A percentile compares a stretch with the other conserved stretches of the same genome.
Evolutionary conservation across 1,139 yeast species (phyloP).

Genomic region (Meyerozyma athensensis): DNA sequence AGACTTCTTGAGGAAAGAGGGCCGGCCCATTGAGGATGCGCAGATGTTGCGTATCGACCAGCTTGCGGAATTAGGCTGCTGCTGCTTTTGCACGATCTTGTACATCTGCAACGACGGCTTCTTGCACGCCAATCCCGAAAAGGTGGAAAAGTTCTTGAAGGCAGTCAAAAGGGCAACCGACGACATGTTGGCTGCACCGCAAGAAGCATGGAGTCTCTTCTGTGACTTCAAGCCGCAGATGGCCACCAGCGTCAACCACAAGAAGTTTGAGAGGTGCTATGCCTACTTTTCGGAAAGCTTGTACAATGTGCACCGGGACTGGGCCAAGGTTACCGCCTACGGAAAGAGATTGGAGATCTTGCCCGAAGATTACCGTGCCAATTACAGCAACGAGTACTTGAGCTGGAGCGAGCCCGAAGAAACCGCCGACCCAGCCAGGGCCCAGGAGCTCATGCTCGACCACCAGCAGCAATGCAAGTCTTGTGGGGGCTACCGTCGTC

Average conservation of each 20-base stretch:
- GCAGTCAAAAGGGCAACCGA: constrained; percentile 51
- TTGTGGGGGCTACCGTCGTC: constrained; percentile 48
- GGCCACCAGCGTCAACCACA: constrained; percentile 35
- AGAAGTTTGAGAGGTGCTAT: constrained; percentile 50
- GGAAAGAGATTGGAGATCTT: constrained; percentile 52
- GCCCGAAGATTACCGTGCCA: constrained; percentile 45
- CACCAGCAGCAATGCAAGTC: constrained; percentile 46
- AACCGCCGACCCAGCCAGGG: constrained; percentile 40
- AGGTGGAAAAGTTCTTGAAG: constrained; percentile 38
- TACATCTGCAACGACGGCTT: constrained; percentile 52
- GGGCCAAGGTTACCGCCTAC: constrained; percentile 52
- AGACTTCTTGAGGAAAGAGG: constrained; percentile 42
- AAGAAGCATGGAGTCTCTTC: constrained; percentile 44
- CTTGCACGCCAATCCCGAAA: constrained; percentile 45
- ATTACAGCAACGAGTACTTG: constrained; percentile 48
- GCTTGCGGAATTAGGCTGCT: constrained; percentile 55
- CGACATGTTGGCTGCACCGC: constrained; percentile 39
- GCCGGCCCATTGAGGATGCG: constrained; percentile 44
- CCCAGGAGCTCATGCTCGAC: constrained; percentile 41
- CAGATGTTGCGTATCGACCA: constrained; percentile 54
- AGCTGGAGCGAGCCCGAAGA: constrained; percentile 49
- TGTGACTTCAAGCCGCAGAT: constrained; percentile 46
- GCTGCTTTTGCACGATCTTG: constrained; percentile 55
- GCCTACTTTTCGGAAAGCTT: constrained; percentile 52
- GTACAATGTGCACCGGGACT: constrained; percentile 52